Percentiles rank a stretch among this genome's conserved stretches.
phyloP scores from a whole-genome alignment of 73 alveolate genomes.

The Paramecium tetraurelia region DNA sequence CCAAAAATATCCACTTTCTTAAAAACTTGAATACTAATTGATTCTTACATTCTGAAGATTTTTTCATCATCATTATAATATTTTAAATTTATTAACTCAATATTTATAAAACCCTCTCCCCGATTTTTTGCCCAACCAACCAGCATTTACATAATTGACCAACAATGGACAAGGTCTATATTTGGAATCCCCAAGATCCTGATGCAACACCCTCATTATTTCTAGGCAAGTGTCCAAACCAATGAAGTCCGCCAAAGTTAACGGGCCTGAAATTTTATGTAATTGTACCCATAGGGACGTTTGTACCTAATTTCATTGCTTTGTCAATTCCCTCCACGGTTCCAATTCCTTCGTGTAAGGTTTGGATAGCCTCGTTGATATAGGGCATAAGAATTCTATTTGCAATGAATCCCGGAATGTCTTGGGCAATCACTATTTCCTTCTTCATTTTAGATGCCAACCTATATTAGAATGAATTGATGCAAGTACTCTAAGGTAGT shows the following conservation, averaged over 20 bases:
- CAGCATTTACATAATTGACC: slow-evolving; percentile 90
- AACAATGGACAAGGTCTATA: slow-evolving; percentile 93
- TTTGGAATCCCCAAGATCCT: slow-evolving; percentile 93
- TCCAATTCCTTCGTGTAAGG: slow-evolving; percentile 92
- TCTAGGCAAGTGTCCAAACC: slow-evolving; percentile 89
- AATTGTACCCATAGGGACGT: slow-evolving; percentile 93
- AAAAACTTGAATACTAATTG: not conserved
- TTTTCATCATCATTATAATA: not conserved
- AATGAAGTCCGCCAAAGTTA: slow-evolving; percentile 94
- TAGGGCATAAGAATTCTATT: slow-evolving; percentile 95
- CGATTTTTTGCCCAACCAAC: slow-evolving; percentile 91
- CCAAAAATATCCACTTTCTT: slow-evolving; percentile 36
- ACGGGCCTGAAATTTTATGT: slow-evolving; percentile 69
- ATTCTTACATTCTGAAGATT: not conserved
- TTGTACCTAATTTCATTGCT: slow-evolving; percentile 96
- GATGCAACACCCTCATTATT: slow-evolving; percentile 77
- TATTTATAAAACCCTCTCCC: slow-evolving; percentile 96
- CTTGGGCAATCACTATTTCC: slow-evolving; percentile 77
- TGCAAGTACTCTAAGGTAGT: slow-evolving; percentile 65
- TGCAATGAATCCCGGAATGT: slow-evolving; percentile 92
- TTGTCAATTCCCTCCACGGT: slow-evolving; percentile 91
- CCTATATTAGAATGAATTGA: not conserved
- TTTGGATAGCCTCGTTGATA: slow-evolving; percentile 90
- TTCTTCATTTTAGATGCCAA: slow-evolving; percentile 82
- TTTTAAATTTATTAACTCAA: slow-evolving; percentile 21